Conservation (phyloP, 805 yeast genomes). For the Metschnikowia similis region DNA sequence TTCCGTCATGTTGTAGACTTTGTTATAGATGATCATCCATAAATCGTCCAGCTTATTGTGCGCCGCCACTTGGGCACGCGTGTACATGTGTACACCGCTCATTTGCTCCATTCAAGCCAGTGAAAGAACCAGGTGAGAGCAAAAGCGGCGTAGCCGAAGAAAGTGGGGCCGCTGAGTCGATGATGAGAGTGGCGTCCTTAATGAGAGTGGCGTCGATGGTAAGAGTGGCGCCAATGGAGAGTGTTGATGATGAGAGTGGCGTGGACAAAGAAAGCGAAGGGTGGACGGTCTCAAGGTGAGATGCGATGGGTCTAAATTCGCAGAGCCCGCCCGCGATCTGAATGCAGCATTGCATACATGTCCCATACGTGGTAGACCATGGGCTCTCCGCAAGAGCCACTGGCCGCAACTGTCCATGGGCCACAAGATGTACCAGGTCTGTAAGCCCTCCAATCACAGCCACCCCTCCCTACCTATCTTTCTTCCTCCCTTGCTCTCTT, state of each 20-base stretch:
- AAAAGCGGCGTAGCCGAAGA: not conserved
- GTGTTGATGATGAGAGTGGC: not conserved
- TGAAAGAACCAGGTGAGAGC: not conserved
- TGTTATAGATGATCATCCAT: constrained; percentile 81
- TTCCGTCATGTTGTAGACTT: constrained; percentile 69
- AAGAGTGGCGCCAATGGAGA: not conserved
- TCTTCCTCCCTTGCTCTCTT: too few species aligned
- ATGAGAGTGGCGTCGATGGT: too few species aligned
- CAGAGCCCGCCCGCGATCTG: not conserved
- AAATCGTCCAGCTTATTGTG: constrained; percentile 75
- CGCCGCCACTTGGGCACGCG: constrained; percentile 50
- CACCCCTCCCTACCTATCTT: too few species aligned
- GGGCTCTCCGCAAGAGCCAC: not conserved
- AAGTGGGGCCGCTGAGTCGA: too few species aligned
- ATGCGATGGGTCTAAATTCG: not conserved
- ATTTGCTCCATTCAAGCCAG: not conserved
- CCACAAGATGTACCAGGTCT: too few species aligned
- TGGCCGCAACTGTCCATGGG: too few species aligned
- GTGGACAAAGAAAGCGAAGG: not conserved
- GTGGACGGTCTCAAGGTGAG: not conserved
- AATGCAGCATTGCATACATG: not conserved
- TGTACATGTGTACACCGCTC: not conserved
- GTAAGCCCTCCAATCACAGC: too few species aligned
- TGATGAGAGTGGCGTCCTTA: too few species aligned
- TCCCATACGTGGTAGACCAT: not conserved